Evolutionary conservation across 805 yeast species (phyloP).

Genomic region (Torulaspora microellipsoides): DNA sequence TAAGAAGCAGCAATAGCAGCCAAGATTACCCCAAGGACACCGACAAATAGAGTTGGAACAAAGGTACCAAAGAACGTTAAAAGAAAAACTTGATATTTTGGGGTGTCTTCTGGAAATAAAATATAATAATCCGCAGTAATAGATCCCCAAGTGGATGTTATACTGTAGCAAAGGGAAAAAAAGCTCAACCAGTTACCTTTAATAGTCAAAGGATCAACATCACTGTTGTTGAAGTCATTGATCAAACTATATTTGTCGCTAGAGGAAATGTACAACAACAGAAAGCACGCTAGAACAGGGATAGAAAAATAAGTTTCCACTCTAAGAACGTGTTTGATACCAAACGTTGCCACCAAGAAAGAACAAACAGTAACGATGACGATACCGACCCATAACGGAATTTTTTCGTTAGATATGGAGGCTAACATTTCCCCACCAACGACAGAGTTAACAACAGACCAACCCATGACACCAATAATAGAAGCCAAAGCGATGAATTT

Average conservation of each 20-base stretch:
- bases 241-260: constrained; percentile 42
- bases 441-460: constrained; percentile 89
- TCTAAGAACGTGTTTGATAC: constrained; percentile 63
- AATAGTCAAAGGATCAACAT: constrained; percentile 37
- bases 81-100: constrained; percentile 48
- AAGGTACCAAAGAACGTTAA: constrained; percentile 64
- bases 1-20: constrained; percentile 61
- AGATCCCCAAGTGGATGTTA: constrained; percentile 87
- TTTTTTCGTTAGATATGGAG: constrained; percentile 56
- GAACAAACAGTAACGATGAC: constrained; percentile 62
- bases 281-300: constrained; percentile 64
- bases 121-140: constrained; percentile 82
- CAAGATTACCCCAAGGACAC: constrained; percentile 63
- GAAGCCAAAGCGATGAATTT: constrained; percentile 68
- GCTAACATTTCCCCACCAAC: constrained; percentile 81
- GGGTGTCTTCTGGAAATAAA: constrained; percentile 67
- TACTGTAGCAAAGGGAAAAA: constrained; percentile 68
- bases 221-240: constrained; percentile 34
- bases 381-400: constrained; percentile 73
- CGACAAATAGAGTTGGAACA: constrained; percentile 73
- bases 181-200: constrained; percentile 69
- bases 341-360: constrained; percentile 66
- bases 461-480: constrained; percentile 77
- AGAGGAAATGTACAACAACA: constrained; percentile 60
- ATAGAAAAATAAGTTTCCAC: constrained; percentile 65